Conservation (phyloP, 257 asterid genomes). For the Nicotiana tomentosiformis region DNA sequence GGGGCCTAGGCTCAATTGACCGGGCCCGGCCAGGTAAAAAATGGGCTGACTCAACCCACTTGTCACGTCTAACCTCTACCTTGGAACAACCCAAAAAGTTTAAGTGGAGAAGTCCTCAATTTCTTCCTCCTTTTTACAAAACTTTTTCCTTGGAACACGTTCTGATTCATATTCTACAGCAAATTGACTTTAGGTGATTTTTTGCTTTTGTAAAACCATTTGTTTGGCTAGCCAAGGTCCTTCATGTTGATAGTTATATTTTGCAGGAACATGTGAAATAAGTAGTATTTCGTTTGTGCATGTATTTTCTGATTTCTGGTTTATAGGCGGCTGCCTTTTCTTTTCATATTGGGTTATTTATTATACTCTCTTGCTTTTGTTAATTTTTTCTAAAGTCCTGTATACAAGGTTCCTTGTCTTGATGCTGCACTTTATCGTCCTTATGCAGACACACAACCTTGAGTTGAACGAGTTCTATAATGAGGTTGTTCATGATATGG, state of each 20-base stretch:
- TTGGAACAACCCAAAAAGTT: neutral
- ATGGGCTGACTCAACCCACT: no score
- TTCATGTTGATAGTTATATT: no score
- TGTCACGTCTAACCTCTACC: neutral
- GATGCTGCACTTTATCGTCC: neutral
- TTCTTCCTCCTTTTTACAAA: neutral
- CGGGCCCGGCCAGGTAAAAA: no score
- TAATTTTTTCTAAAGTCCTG: neutral
- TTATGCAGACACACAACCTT: conserved; percentile 44
- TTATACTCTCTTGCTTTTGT: neutral
- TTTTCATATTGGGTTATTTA: neutral
- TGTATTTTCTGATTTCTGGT: neutral
- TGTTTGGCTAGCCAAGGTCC: no score
- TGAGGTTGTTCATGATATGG: conserved; percentile 87
- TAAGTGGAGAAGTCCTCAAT: neutral
- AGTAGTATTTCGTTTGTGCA: neutral
- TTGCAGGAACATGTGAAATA: no score
- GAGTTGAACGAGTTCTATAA: conserved; percentile 56
- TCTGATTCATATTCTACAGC: neutral
- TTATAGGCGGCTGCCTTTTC: neutral
- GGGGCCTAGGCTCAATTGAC: no score
- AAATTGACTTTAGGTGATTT: no score
- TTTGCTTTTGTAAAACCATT: no score
- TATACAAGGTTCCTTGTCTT: neutral
- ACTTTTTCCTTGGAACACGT: neutral